phyloP scores from a whole-genome alignment of 2,329 filamentous ascomycete species.

The Periglandula ipomoeae region DNA sequence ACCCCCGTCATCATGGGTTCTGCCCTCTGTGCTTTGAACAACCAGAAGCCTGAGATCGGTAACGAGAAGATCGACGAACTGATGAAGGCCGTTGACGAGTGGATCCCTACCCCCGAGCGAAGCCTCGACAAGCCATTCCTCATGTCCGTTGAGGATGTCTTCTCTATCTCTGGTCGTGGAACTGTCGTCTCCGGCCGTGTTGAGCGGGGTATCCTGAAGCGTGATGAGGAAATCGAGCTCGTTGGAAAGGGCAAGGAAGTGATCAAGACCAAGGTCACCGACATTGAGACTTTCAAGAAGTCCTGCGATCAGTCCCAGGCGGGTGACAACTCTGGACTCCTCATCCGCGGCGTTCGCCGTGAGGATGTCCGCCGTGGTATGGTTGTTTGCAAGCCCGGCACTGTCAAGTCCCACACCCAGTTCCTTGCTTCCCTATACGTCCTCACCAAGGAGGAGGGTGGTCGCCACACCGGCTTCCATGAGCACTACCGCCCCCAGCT shows the following conservation, averaged over 20 bases:
- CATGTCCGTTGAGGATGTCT: constrained; percentile 94
- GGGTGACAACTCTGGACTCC: constrained; percentile 95
- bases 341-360: constrained; percentile 90
- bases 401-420: constrained; percentile 77
- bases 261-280: constrained; percentile 98
- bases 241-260: constrained; percentile 73
- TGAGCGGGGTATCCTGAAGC: constrained; percentile 90
- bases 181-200: constrained; percentile 96
- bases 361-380: constrained; percentile 93
- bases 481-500: constrained; percentile 97
- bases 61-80: constrained; percentile 83
- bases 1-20: constrained; percentile 97
- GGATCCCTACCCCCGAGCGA: constrained; percentile 93
- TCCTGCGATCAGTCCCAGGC: constrained; percentile 93
- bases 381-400: constrained; percentile 79
- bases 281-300: constrained; percentile 99
- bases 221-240: constrained; percentile 88
- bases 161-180: constrained; percentile 86
- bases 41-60: constrained; percentile 80
- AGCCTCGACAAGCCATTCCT: constrained; percentile 97
- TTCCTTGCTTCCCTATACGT: constrained; percentile 97
- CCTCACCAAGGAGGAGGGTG: constrained; percentile 94
- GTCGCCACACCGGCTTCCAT: constrained; percentile 90
- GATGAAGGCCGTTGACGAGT: constrained; percentile 78
- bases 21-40: constrained; percentile 87